Conservation (phyloP, 345 rosid genomes). For the Triadica sebifera region DNA sequence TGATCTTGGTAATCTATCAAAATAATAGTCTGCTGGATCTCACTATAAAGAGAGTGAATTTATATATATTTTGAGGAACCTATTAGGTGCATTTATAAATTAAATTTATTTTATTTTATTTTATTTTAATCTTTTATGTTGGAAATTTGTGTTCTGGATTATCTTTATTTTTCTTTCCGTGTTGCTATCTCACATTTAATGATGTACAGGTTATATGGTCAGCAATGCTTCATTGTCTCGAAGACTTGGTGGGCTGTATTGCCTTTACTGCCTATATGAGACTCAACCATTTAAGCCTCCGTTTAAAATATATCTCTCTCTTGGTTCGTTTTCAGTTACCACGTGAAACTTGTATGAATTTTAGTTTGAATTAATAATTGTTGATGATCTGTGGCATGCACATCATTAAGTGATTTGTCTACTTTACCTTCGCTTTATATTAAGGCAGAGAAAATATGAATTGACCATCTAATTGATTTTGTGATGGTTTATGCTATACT, state of each 20-base stretch:
- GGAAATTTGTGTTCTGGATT: too few relatives aligned
- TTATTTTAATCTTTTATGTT: too few relatives aligned
- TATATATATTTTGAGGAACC: background rate
- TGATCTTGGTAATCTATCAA: background rate
- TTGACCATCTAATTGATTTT: background rate
- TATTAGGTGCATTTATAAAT: too few relatives aligned
- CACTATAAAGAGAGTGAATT: background rate
- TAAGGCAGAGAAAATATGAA: background rate
- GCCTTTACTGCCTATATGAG: slow-evolving; percentile 86
- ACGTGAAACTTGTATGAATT: background rate
- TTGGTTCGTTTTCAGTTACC: slow-evolving; percentile 42
- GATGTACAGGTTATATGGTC: slow-evolving; percentile 64
- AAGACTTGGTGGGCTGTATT: slow-evolving; percentile 77
- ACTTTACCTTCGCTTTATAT: background rate
- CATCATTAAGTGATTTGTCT: background rate
- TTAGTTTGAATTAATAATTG: background rate
- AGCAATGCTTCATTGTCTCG: slow-evolving; percentile 48
- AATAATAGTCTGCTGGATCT: background rate
- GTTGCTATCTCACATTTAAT: slow-evolving; percentile 8
- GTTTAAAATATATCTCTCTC: slow-evolving; percentile 60
- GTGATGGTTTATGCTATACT: background rate
- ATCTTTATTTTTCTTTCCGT: background rate
- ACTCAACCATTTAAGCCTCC: slow-evolving; percentile 83
- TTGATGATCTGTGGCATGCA: background rate
- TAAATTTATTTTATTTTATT: too few relatives aligned